Base-by-base conservation (phyloP, 768 basidiomycete genomes). In the Termitomyces sp. region DNA sequence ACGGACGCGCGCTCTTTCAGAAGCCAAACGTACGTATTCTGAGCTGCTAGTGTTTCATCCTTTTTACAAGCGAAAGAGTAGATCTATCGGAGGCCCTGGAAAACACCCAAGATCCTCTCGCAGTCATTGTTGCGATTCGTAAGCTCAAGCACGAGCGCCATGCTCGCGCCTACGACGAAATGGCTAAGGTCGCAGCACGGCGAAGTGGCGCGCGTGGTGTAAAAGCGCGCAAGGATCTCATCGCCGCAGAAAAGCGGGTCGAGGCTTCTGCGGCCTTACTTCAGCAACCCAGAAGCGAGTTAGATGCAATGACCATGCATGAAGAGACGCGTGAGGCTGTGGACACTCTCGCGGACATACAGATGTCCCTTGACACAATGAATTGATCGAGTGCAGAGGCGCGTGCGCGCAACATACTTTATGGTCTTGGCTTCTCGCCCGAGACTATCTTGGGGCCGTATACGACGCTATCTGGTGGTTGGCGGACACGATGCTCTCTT, bases 401-500 rank as follows among this genome's bases (percentile, higher is more conserved):
- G n/a, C 70, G 76, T 4, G 87, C 86, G 1, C 75, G 77, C 37
- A 65, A 66, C 0, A 81, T 89, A 54, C 74, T 89, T 12, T 64
- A 70, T 22, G 87, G 88, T 1, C 72, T 90, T 2, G 87, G 87
- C 0, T 89, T 89, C 69, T 70, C 70, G 0, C 68, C 75, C 37
- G 71, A 72, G 15, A 67, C 66, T 50, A 67, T 73, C 9, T 68
- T 72, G 9, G 73, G 75, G 56, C 76, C 76, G 5, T 78, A 80
- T 55, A 67, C 69, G 1, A 71, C 75, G 0, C 72, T 89, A 24
- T 85, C 83, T 27, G 87, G 87, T 18, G 88, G 87, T 0, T 89
- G 87, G 87, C 70, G 80, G 42, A 82, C 83, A 46, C 75, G 86
- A 20, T 81, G 81, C 58, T 77, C 79, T 34, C 75, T 89, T 3